Evolutionary conservation across 106 monocot genomes (phyloP).

Genomic region (Apostasia ramifera): DNA sequence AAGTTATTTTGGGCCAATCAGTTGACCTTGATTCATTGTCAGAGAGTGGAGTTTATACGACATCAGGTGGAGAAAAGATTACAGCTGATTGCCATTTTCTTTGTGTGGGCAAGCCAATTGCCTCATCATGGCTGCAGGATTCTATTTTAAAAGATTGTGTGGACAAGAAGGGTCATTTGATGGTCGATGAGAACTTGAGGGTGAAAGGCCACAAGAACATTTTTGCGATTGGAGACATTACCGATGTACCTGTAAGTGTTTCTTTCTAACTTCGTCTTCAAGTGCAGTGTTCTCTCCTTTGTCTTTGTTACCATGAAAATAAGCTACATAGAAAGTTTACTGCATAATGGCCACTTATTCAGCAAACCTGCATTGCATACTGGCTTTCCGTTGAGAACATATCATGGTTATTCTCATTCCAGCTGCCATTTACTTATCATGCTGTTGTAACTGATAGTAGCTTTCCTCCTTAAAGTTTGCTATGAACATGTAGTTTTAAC

Average conservation of each 20-base stretch:
- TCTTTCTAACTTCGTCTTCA: not conserved
- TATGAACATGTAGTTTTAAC: too few species aligned
- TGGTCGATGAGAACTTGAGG: constrained; percentile 36
- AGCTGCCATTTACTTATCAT: too few species aligned
- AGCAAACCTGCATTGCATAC: too few species aligned
- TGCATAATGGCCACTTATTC: too few species aligned
- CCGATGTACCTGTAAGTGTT: constrained; percentile 31
- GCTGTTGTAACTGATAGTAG: too few species aligned
- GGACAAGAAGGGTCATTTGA: constrained; percentile 21
- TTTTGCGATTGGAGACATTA: constrained; percentile 43
- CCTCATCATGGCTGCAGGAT: constrained; percentile 27
- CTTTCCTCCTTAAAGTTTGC: too few species aligned
- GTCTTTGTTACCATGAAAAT: not conserved
- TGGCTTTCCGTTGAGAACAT: too few species aligned
- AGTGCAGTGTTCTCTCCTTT: not conserved
- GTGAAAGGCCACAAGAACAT: constrained; percentile 23
- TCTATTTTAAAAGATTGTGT: constrained; percentile 20
- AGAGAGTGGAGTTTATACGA: constrained; percentile 18
- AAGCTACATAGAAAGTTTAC: not conserved
- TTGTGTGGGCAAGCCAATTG: constrained; percentile 24
- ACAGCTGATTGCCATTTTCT: constrained; percentile 32
- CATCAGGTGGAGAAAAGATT: constrained; percentile 26
- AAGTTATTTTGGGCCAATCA: constrained; percentile 20
- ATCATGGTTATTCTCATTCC: too few species aligned
- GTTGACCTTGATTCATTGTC: constrained; percentile 12